Base-by-base conservation (phyloP, 768 basidiomycete genomes). In the Favolaschia claudopus region DNA sequence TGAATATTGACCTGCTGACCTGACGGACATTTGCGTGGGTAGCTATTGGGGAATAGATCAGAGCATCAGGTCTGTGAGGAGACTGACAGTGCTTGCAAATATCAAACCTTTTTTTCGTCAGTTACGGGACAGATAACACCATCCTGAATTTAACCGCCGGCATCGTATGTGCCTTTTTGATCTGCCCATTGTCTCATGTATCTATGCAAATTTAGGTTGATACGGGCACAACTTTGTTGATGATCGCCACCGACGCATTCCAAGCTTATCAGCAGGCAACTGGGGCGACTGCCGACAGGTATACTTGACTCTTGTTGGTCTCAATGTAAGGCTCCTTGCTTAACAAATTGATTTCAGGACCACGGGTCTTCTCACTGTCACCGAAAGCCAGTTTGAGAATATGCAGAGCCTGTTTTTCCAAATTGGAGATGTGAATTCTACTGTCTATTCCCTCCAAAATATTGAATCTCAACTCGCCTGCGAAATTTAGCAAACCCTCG, bases 201-300 rank as follows among this genome's bases (percentile, higher is more conserved):
- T 44, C 3, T 48, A n/a, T n/a, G n/a, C n/a, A n/a, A n/a, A n/a
- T 20, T 38, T 8, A 62, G 60, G 60, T 85, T 34, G 84, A 84
- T 66, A 81, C 80, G 28, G 80, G 83, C 40, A 84, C 85, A 29
- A 84, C 86, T 17, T 72, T 86, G 33, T 66, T 86, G 5, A 74
- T 87, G 47, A 69, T 88, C 53, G 85, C 86, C 12, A 83, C 83
- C 2, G 85, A 86, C 57, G 84, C 84, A 5, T 88, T 86, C 77
- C 68, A 81, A 45, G 73, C 72, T 12, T 89, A 88, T 67, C 77
- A 84, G 69, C 17, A 74, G 19, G 82, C 82, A 15, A 86, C 84
- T 1, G 85, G 84, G 17, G 87, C 79, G 5, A 78, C 69, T 17
- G 25, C 79, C 53, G 88, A 89, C 71, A 60, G 71, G 81, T 83